Percentiles rank a stretch among this genome's conserved stretches.
Evolutionary conservation across 2,329 filamentous ascomycete genomes (phyloP).

Genomic region (Trichoderma sp.): DNA sequence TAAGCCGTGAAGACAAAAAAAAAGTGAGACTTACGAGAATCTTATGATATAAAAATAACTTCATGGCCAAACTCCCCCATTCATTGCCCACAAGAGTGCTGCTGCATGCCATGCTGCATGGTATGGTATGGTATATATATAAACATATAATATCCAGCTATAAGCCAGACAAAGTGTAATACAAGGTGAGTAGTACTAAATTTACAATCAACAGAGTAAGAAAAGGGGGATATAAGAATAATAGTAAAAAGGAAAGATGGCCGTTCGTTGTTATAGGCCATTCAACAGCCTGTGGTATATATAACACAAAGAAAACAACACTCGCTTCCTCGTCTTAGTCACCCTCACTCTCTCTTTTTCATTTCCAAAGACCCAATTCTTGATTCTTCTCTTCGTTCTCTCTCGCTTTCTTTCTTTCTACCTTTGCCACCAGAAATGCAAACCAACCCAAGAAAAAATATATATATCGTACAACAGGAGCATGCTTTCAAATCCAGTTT

Average conservation of each 20-base stretch:
- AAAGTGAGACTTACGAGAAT: conserved; percentile 39
- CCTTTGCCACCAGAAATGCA: conserved; percentile 27
- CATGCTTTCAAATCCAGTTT: conserved; percentile 25
- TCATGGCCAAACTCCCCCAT: not conserved
- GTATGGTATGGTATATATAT: not conserved
- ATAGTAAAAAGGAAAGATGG: not conserved
- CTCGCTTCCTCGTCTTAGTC: not conserved
- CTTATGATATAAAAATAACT: conserved; percentile 22
- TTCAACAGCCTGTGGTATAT: not conserved
- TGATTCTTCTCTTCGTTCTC: conserved; percentile 13
- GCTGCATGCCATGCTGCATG: not conserved
- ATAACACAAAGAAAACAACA: not conserved
- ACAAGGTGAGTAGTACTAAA: not conserved
- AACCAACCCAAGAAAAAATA: conserved; percentile 19
- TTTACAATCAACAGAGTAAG: not conserved
- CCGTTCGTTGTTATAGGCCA: not conserved
- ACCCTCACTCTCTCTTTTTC: not conserved
- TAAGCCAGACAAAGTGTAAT: not conserved
- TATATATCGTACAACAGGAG: conserved; percentile 36
- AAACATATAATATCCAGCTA: not conserved
- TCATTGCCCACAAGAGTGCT: not conserved
- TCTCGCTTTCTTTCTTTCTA: not conserved
- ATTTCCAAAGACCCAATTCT: conserved; percentile 5
- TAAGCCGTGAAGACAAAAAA: conserved; percentile 34
- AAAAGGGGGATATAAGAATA: not conserved